Base-by-base conservation (phyloP, 257 asterid genomes). In the Solanum appendiculatum region DNA sequence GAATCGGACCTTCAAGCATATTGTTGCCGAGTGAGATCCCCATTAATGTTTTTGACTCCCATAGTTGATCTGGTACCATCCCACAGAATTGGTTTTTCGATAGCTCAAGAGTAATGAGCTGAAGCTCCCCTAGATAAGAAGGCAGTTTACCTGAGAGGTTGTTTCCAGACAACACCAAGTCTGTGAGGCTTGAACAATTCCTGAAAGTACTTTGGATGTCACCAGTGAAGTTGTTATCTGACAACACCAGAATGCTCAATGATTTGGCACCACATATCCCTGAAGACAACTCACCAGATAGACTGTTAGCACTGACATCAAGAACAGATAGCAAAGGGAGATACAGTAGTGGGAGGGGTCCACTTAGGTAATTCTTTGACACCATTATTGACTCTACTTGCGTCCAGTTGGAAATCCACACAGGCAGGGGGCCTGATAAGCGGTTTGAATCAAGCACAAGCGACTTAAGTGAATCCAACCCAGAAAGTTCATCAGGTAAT, bases 371-470 rank as follows among this genome's bases (percentile, higher is more conserved):
- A 87, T 96, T 96, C 86, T 93, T 91, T 20, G 98, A 87, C 18
- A 95, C 90, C 11, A 86, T 85, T 9, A 95, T 80, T 3, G 94
- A 84, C 42, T 88, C 91, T 6, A 88, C 91, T 39, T 78, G 85
- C 85, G 88, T 94, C 99, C 97, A 96, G 42, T 91, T 91, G 6
- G 98, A 94, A 87, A 95, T 93, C 99, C 99, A 96, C 3, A 14
- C 66, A 1, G 98, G 98, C 64, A 96, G 31, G 0, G 92, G 87
- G 6, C 99, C 98, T 3, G 97, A 93, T 63, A 96, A 86, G 11
- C 34, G 87, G 88, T 96, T 96, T 16, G 94, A 91, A 85, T 88
- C 91, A 6, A 96, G 94, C 31, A 90, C 89, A 80, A 95, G 80
- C 0, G 98, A 91, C 10, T 68, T 48, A 78, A 96, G 75, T 5